Percentiles rank a stretch among this genome's conserved stretches.
These are phyloP conservation scores for Debaryomycetaceae sp. DNA, from an alignment of 1,139 yeast species.

Conservation along the genomic window DNA sequence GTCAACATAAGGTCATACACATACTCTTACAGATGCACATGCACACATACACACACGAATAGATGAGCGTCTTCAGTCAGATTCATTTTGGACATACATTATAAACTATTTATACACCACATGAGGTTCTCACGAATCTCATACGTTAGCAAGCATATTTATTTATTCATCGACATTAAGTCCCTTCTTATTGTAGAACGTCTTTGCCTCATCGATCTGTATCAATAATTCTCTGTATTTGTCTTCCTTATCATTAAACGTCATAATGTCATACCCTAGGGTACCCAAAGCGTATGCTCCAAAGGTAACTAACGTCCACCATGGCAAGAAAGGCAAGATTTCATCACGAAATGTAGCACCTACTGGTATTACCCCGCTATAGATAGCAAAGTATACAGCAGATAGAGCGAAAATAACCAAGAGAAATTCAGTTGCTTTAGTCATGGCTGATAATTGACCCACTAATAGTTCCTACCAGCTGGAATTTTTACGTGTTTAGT, in stretches of 20 bases:
- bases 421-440: slow-evolving; percentile 65
- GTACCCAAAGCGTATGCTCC: slow-evolving; percentile 72
- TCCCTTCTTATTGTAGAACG: slow-evolving; percentile 55
- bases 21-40: neutral
- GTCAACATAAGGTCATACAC: neutral
- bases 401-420: slow-evolving; percentile 44
- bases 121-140: neutral
- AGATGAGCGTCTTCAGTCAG: neutral
- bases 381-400: slow-evolving; percentile 54
- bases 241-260: slow-evolving; percentile 71
- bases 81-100: too few relatives aligned
- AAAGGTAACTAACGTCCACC: slow-evolving; percentile 68
- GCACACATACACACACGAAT: neutral
- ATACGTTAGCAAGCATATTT: slow-evolving; percentile 3
- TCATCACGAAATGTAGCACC: slow-evolving; percentile 48
- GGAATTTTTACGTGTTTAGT: slow-evolving; percentile 1
- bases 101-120: neutral
- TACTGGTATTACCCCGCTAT: slow-evolving; percentile 54
- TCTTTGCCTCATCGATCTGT: slow-evolving; percentile 67
- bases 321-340: slow-evolving; percentile 64
- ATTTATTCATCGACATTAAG: slow-evolving; percentile 38
- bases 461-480: neutral
- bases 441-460: slow-evolving; percentile 36
- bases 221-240: slow-evolving; percentile 61
- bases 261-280: slow-evolving; percentile 66